phyloP scores from a whole-genome alignment of 2,329 filamentous ascomycete species.

The Fusarium bactridioides region DNA sequence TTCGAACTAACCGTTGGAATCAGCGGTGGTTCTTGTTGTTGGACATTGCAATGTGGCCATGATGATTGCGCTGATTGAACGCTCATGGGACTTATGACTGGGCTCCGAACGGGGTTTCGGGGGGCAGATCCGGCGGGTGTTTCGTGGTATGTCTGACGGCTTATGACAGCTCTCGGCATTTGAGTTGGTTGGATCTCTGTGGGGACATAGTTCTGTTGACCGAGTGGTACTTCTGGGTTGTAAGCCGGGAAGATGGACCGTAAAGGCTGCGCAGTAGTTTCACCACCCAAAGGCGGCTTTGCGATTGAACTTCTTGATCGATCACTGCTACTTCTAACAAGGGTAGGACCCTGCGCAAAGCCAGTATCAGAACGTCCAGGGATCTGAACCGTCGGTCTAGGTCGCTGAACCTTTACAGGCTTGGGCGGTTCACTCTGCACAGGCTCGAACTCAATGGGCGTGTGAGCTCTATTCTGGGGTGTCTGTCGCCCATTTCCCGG shows the following conservation, averaged over 20 bases:
- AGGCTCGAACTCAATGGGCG: constrained; percentile 47
- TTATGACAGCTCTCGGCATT: constrained; percentile 71
- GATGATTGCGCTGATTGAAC: constrained; percentile 16
- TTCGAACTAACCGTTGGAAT: constrained; percentile 63
- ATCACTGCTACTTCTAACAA: constrained; percentile 56
- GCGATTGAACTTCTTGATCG: constrained; percentile 65
- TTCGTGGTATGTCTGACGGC: constrained; percentile 65
- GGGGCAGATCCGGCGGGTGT: constrained; percentile 1
- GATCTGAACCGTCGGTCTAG: constrained; percentile 52
- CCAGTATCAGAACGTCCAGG: constrained; percentile 58
- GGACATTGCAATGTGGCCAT: constrained; percentile 44
- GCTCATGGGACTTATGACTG: constrained; percentile 35
- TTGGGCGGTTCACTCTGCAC: constrained; percentile 34
- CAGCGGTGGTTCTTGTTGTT: constrained; percentile 51
- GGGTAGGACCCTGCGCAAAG: constrained; percentile 51
- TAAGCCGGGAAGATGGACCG: constrained; percentile 81
- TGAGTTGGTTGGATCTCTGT: constrained; percentile 69
- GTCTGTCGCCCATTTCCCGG: constrained; percentile 43
- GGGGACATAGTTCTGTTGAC: constrained; percentile 75
- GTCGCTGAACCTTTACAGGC: constrained; percentile 47
- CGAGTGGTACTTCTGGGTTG: constrained; percentile 70
- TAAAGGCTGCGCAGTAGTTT: constrained; percentile 51
- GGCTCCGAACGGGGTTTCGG: constrained; percentile 32
- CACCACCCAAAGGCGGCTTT: constrained; percentile 57
- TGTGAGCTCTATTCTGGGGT: constrained; percentile 45